Evolutionary conservation across 1,284 basidiomycete species (phyloP).

Genomic region (Tilletia horrida): DNA sequence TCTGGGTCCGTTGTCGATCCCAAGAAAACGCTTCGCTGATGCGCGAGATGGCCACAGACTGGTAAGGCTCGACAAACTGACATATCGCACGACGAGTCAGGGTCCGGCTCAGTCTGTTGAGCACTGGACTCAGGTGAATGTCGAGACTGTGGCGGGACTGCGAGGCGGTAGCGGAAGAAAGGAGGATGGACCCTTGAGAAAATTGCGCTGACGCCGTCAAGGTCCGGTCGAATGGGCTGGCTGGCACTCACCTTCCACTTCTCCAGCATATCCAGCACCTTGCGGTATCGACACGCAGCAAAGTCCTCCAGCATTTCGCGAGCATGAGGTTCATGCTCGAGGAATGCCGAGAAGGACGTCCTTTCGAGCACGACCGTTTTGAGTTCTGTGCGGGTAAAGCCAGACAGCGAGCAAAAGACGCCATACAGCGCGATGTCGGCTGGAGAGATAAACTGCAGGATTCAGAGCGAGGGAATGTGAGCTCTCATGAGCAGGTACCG

Average conservation of each 20-base stretch:
- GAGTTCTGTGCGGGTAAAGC: constrained; percentile 68
- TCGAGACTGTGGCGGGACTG: constrained; percentile 73
- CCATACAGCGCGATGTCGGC: constrained; percentile 80
- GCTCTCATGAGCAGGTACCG: neutral
- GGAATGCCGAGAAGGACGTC: constrained; percentile 68
- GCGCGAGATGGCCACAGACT: constrained; percentile 71
- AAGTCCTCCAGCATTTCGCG: constrained; percentile 78
- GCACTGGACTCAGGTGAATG: constrained; percentile 67
- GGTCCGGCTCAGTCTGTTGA: constrained; percentile 53
- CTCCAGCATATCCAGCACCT: constrained; percentile 69
- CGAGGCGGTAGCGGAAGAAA: constrained; percentile 6
- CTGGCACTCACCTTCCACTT: constrained; percentile 65
- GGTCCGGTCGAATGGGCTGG: neutral
- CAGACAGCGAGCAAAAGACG: constrained; percentile 73
- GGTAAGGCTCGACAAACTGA: constrained; percentile 75
- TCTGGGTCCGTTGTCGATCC: constrained; percentile 68
- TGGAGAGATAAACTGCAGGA: constrained; percentile 66
- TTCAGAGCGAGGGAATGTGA: neutral
- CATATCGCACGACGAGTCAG: constrained; percentile 63
- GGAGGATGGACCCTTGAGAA: too few species aligned
- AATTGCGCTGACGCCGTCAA: too few species aligned
- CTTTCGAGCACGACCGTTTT: constrained; percentile 68
- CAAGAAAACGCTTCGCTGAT: constrained; percentile 81
- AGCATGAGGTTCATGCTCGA: constrained; percentile 79
- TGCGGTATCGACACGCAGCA: constrained; percentile 75